Conservation (phyloP, 1,284 basidiomycete genomes). For the Moesziomyces sp. region DNA sequence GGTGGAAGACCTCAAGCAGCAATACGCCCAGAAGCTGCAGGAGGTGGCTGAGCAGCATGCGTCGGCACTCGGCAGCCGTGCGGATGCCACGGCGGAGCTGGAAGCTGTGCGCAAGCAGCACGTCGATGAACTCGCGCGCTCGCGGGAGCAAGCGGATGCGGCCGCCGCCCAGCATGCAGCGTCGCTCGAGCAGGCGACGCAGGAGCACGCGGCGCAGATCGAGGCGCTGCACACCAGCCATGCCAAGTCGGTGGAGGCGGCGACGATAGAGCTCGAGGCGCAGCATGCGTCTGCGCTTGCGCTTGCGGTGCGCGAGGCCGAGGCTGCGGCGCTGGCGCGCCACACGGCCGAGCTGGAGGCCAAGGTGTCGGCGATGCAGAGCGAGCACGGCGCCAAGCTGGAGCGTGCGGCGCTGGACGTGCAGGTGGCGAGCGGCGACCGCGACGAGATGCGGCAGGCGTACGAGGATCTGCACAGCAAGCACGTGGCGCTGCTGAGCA, state of each 20-base stretch:
- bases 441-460: constrained; percentile 38
- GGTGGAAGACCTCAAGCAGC: constrained; percentile 20
- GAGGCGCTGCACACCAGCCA: constrained; percentile 19
- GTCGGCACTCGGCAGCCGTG: constrained; percentile 15
- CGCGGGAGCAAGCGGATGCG: constrained; percentile 29
- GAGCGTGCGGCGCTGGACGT: constrained; percentile 35
- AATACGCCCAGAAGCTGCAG: constrained; percentile 30
- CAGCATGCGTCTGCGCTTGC: constrained; percentile 39
- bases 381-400: constrained; percentile 37
- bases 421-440: constrained; percentile 25
- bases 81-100: constrained; percentile 16
- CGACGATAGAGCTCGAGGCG: constrained; percentile 38
- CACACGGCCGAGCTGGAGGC: constrained; percentile 15
- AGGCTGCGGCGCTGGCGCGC: too few relatives aligned
- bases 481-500: constrained; percentile 40
- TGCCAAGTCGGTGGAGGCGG: constrained; percentile 13
- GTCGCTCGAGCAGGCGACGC: neutral
- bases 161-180: constrained; percentile 20
- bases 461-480: constrained; percentile 49
- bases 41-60: constrained; percentile 35
- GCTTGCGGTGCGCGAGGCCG: constrained; percentile 14
- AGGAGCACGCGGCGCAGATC: constrained; percentile 17
- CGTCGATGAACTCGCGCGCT: constrained; percentile 15
- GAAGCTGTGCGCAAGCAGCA: constrained; percentile 26
- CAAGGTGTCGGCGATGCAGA: constrained; percentile 4